Base-by-base conservation (phyloP, 2,329 filamentous ascomycete genomes). In the Penicillium sp. region DNA sequence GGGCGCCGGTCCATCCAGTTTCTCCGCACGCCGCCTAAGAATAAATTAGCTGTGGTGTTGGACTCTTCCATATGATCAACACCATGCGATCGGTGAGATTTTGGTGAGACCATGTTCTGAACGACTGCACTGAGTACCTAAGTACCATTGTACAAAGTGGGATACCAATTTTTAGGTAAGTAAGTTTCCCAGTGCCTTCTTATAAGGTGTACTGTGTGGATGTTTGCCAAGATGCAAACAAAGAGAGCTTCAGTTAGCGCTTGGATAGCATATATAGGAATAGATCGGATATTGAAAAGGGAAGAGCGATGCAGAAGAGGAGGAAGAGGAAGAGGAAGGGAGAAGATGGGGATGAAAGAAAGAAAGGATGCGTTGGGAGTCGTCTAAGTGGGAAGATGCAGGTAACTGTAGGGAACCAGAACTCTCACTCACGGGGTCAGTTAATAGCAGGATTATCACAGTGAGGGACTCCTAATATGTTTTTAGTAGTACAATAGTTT, bases 31-130 rank as follows among this genome's bases (percentile, higher is more conserved):
- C 65, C 60, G 40, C 71, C 71, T 19, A 75, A 54, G 54, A 74
- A 75, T 43, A 63, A 58, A 46, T 52, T 70, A 39, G 66, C 67
- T 12, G 72, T 75, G 39, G 64, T 65, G 58, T 74, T 75, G 44
- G 64, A 67, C 11, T 60, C 59, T 35, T 64, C 56, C 29, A 68
- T 50, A 31, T 55, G 37, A 41, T 56, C 58, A 25, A 36, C 43
- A 38, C n/a, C 6, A 6, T 54, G 46, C 36, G 44, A 43, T 49
- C 47, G 51, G 22, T 46, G 41, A 13, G 37, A 29, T 22, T 16
- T 34, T 5, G 46, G 35, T n/a, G 52, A 52, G n/a, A 42, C 34
- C 50, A 54, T 59, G 34, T 16, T 39, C 29, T 4, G 11, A 6
- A 5, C 8, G 7, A 25, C 3, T 22, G 6, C 22, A 25, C 4